Evolutionary conservation across 2,329 filamentous ascomycete genomes (phyloP), one percentile per base, ranked within the genome.

Genomic region (Aureobasidium sp.): DNA sequence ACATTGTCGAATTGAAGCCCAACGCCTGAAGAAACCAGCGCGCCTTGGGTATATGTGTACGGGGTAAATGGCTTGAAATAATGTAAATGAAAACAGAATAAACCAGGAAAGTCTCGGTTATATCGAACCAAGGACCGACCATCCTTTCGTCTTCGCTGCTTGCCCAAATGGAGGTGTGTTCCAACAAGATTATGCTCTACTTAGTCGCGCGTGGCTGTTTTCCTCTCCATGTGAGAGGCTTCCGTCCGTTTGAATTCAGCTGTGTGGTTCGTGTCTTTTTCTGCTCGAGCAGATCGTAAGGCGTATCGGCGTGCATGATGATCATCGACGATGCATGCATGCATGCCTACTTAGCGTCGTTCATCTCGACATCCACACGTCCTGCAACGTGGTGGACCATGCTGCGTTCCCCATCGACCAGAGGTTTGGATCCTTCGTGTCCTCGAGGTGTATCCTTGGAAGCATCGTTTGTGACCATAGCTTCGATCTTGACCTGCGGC

Each of bases 401-500:
- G 34, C 57, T 60, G 14, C 41, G 51, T 34, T 60, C 57, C 15
- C 57, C 57, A 27, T 60, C 57, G 7, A 62, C 31, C 41, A 61
- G 29, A 20, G 49, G 58, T 20, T 45, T 52, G 29, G 22, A 15
- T 15, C 51, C 39, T 5, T 62, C 27, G 8, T 62, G 27, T 41
- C 14, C 39, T 17, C 34, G 12, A n/a, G 29, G 14, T 20, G 37
- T 25, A 22, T 47, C 42, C 15, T 62, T 51, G 11, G 41, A 44
- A 17, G n/a, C n/a, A 9, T 51, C 51, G 20, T 20, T 41, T 20
- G 48, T 31, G 41, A 47, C 31, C 49, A 62, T 47, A 25, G 62
- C 62, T 47, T 63, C 62, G 11, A 63, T 60, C 56, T 63, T 63
- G 31, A 63, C 62, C 12, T 39, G 36, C 31, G 56, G 47, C 5